phyloP scores from a whole-genome alignment of 768 basidiomycete genomes.

The Dioszegia hungarica region DNA sequence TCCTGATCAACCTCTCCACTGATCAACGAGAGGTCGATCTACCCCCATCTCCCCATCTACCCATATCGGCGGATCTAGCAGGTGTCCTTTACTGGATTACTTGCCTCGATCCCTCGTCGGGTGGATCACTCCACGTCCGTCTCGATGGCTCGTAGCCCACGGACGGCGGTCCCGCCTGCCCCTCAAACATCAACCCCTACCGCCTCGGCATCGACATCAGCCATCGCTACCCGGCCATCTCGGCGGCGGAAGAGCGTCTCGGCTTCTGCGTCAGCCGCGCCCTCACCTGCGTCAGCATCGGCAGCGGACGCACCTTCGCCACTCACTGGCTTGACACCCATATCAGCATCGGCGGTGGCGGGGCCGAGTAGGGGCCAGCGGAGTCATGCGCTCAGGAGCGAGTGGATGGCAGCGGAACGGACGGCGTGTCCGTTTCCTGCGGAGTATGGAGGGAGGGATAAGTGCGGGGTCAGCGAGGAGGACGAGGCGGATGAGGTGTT shows the following conservation, averaged over 20 bases:
- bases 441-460: slow-evolving; percentile 33
- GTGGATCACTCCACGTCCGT: background rate
- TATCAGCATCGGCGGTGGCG: slow-evolving; percentile 1
- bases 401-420: slow-evolving; percentile 23
- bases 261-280: slow-evolving; percentile 3
- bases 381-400: slow-evolving; percentile 35
- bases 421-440: slow-evolving; percentile 36
- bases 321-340: background rate
- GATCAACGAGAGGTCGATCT: background rate
- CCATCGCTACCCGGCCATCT: background rate
- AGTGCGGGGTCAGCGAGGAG: slow-evolving; percentile 35
- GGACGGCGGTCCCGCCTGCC: slow-evolving; percentile 1
- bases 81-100: slow-evolving; percentile 6
- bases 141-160: slow-evolving; percentile 11
- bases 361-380: slow-evolving; percentile 7
- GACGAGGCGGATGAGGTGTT: slow-evolving; percentile 39
- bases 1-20: background rate
- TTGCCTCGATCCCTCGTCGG: background rate
- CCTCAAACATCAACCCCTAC: background rate
- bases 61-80: background rate
- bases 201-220: background rate
- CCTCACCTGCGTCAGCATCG: slow-evolving; percentile 12
- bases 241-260: slow-evolving; percentile 7
- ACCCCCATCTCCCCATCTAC: background rate
- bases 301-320: slow-evolving; percentile 11